Conservation (phyloP, 106 monocot species). For the Acanthochlamys bracteata region DNA sequence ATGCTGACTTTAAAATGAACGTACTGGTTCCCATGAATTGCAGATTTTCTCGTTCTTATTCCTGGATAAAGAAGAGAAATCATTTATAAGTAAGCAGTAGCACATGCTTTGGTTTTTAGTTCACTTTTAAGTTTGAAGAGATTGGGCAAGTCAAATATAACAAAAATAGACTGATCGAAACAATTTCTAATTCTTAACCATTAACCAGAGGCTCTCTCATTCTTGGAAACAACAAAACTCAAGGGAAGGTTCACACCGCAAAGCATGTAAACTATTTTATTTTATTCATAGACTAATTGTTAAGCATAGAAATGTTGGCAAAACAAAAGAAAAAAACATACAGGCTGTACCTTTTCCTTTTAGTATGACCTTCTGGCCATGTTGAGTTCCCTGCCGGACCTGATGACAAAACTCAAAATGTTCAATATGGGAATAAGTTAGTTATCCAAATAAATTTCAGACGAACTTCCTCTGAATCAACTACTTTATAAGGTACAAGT, state of each 20-base stretch:
- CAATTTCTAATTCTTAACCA: no score
- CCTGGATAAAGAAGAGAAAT: constrained; percentile 25
- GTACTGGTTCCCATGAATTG: constrained; percentile 62
- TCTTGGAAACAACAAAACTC: neutral
- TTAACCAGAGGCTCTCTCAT: no score
- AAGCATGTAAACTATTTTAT: neutral
- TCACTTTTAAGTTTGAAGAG: no score
- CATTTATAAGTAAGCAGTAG: neutral
- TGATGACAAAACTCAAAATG: constrained; percentile 15
- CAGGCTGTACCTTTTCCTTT: constrained; percentile 75
- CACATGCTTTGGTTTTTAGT: no score
- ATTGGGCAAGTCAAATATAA: no score
- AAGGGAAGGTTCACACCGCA: neutral
- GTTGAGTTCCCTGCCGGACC: constrained; percentile 91
- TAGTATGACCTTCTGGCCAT: constrained; percentile 88
- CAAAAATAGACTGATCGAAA: no score
- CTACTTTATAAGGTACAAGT: no score
- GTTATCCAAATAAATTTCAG: neutral
- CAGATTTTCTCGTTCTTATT: constrained; percentile 56
- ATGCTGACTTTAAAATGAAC: constrained; percentile 77
- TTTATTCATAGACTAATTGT: neutral
- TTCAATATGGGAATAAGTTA: neutral
- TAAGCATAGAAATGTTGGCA: neutral
- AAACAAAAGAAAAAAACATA: neutral
- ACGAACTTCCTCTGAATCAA: no score